These are phyloP conservation scores for Galeopsis tetrahit DNA, from an alignment of 257 asterid species.

Conservation along the genomic window DNA sequence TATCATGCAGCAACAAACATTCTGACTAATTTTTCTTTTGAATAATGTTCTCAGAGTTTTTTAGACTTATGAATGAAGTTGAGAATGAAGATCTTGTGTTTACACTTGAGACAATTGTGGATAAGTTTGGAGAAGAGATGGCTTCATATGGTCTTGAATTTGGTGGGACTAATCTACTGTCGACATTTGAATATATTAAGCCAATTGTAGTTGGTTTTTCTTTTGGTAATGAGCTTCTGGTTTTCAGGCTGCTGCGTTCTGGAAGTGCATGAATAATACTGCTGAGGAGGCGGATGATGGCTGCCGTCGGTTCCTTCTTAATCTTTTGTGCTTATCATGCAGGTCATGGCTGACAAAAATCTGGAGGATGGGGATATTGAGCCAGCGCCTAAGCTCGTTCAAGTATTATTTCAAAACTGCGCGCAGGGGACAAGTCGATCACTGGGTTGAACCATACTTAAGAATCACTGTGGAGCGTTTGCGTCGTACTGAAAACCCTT, in stretches of 20 bases:
- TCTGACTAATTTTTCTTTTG: constrained; percentile 24
- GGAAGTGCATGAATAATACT: constrained; percentile 93
- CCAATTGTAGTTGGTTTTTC: constrained; percentile 1
- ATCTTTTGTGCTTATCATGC: constrained; percentile 37
- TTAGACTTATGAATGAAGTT: constrained; percentile 95
- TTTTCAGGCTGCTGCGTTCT: constrained; percentile 93
- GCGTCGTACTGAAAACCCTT: no score
- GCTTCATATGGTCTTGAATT: constrained; percentile 96
- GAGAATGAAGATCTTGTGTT: constrained; percentile 99
- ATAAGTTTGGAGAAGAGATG: constrained; percentile 99
- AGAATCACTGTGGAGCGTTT: no score
- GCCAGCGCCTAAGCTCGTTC: constrained; percentile 97
- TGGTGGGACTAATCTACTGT: constrained; percentile 56
- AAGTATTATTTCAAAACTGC: constrained; percentile 92
- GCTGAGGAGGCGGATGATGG: constrained; percentile 99
- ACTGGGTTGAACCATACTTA: no score
- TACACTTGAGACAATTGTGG: constrained; percentile 97
- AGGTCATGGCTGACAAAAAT: constrained; percentile 89
- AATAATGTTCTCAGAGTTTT: constrained; percentile 69
- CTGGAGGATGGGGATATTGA: constrained; percentile 96
- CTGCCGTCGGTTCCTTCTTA: constrained; percentile 94
- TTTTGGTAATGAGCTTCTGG: constrained; percentile 14
- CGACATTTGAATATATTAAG: constrained; percentile 15
- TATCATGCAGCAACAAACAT: constrained; percentile 6
- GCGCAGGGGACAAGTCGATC: no score